phyloP scores from a whole-genome alignment of 179 eudicot species.

The Spinacia oleracea region DNA sequence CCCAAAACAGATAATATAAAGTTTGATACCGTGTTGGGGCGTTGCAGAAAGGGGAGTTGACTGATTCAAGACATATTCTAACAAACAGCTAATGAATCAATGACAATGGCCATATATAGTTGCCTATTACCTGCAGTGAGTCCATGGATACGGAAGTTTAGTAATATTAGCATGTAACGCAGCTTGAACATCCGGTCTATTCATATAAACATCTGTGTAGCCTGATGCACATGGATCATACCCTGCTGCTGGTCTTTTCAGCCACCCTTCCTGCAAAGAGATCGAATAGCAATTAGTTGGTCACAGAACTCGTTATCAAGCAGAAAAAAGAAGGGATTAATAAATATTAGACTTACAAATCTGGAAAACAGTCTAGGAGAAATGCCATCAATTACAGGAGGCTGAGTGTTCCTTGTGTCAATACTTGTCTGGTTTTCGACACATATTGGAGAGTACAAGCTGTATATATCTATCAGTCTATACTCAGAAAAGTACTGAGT shows the following conservation, averaged over 20 bases:
- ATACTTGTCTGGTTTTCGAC: constrained; percentile 31
- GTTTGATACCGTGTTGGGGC: too few species aligned
- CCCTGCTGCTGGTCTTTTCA: constrained; percentile 56
- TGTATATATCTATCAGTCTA: constrained; percentile 81
- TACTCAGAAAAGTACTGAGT: constrained; percentile 57
- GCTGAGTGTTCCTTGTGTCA: constrained; percentile 28
- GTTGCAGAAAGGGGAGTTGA: too few species aligned
- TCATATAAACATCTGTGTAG: constrained; percentile 63
- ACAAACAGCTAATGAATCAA: background rate
- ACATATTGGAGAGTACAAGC: constrained; percentile 65
- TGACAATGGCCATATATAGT: background rate
- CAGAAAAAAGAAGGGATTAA: background rate
- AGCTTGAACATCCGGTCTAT: constrained; percentile 69
- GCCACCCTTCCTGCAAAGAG: constrained; percentile 46
- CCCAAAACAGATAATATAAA: too few species aligned
- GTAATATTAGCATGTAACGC: constrained; percentile 91
- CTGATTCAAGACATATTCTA: too few species aligned
- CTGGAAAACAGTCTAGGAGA: constrained; percentile 27
- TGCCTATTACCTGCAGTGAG: constrained; percentile 58
- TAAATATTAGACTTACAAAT: constrained; percentile 39
- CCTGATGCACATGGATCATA: constrained; percentile 72
- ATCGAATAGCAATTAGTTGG: background rate
- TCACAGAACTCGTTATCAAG: background rate
- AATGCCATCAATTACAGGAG: constrained; percentile 23
- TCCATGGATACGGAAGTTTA: constrained; percentile 72